Conservation (phyloP, 208 protist genomes). For the Leishmania lainsoni region DNA sequence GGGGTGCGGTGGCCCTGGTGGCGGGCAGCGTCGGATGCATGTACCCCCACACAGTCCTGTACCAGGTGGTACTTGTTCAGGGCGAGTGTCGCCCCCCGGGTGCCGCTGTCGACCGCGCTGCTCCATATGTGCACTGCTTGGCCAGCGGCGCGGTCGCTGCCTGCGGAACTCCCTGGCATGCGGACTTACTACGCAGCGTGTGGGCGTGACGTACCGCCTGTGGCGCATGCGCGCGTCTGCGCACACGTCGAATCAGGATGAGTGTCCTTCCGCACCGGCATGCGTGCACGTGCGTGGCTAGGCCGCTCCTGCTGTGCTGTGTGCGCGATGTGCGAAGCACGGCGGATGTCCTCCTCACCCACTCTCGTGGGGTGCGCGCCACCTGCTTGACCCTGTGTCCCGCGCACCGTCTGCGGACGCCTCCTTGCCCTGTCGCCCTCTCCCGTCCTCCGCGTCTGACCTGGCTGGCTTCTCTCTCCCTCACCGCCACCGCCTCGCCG, state of each 20-base stretch:
- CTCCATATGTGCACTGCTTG: background rate
- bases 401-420: background rate
- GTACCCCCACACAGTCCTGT: background rate
- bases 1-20: slow-evolving; percentile 2
- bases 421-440: background rate
- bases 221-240: background rate
- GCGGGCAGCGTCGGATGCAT: background rate
- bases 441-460: background rate
- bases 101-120: background rate
- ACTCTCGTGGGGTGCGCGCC: background rate
- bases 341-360: background rate
- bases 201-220: background rate
- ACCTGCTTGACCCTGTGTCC: background rate
- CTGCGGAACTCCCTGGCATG: slow-evolving; percentile 2
- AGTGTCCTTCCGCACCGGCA: background rate
- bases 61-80: background rate
- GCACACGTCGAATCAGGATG: background rate
- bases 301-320: background rate
- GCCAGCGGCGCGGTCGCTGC: background rate
- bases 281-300: background rate
- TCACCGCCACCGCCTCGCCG: background rate
- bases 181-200: background rate
- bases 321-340: background rate
- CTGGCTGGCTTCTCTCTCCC: background rate
- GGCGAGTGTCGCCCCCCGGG: background rate